These are phyloP conservation scores for Sugiyamaella floridensis DNA, from an alignment of 805 yeast species.

Conservation along the genomic window DNA sequence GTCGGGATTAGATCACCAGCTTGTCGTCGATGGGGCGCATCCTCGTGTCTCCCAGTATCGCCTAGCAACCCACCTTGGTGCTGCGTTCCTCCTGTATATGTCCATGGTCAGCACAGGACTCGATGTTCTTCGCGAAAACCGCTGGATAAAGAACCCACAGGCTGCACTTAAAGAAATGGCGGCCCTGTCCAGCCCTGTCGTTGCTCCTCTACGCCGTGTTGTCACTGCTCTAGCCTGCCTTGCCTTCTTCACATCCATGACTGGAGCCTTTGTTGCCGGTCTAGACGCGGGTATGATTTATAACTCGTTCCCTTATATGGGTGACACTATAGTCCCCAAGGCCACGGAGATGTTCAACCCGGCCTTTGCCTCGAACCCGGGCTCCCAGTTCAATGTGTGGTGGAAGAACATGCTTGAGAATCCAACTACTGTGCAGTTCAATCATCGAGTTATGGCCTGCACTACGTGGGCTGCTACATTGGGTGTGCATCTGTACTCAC, in stretches of 20 bases:
- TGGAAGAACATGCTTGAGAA: slow-evolving; percentile 94
- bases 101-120: slow-evolving; percentile 90
- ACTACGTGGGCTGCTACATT: slow-evolving; percentile 68
- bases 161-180: slow-evolving; percentile 48
- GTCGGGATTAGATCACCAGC: slow-evolving; percentile 81
- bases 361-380: slow-evolving; percentile 57
- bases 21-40: slow-evolving; percentile 75
- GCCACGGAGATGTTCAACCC: slow-evolving; percentile 71
- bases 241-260: slow-evolving; percentile 86
- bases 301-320: slow-evolving; percentile 96
- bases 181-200: slow-evolving; percentile 48
- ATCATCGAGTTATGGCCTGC: slow-evolving; percentile 79
- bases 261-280: slow-evolving; percentile 98
- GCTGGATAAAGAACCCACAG: slow-evolving; percentile 59
- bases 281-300: slow-evolving; percentile 95
- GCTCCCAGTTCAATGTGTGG: slow-evolving; percentile 36
- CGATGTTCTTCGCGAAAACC: slow-evolving; percentile 68
- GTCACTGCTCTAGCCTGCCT: slow-evolving; percentile 55
- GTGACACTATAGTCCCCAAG: slow-evolving; percentile 63
- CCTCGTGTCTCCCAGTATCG: slow-evolving; percentile 98
- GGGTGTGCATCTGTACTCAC: slow-evolving; percentile 64
- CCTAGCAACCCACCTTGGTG: slow-evolving; percentile 86
- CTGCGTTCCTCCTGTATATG: slow-evolving; percentile 81
- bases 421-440: slow-evolving; percentile 91
- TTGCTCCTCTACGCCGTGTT: slow-evolving; percentile 50